Percentiles rank a stretch among this genome's conserved stretches.
Conservation (phyloP, 306 rosid species). For the Begonia fuchsioides region DNA sequence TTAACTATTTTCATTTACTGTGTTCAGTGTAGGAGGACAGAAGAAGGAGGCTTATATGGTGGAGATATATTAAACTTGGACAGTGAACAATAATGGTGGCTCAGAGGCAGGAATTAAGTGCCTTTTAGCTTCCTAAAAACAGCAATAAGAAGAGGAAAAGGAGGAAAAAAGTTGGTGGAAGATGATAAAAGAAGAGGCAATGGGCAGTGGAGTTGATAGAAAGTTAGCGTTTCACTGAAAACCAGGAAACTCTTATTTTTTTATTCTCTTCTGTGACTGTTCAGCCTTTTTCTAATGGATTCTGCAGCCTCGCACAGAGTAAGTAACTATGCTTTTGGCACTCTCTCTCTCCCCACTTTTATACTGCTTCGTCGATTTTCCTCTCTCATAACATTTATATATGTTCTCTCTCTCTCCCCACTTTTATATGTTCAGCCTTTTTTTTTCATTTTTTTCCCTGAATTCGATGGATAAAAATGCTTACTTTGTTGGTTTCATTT, state of each 20-base stretch:
- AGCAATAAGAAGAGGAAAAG: conserved; percentile 17
- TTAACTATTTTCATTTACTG: neutral
- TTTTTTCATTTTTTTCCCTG: too few species aligned
- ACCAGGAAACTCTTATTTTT: neutral
- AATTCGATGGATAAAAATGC: too few species aligned
- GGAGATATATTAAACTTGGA: conserved; percentile 17
- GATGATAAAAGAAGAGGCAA: conserved; percentile 49
- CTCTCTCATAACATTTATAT: too few species aligned
- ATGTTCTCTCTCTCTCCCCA: too few species aligned
- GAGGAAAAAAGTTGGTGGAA: conserved; percentile 19
- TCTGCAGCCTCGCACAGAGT: conserved; percentile 34
- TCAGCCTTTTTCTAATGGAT: conserved; percentile 15
- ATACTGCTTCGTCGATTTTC: neutral
- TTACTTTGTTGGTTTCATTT: too few species aligned
- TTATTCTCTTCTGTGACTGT: conserved; percentile 16
- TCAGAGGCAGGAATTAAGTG: conserved; percentile 49
- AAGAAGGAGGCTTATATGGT: conserved; percentile 15
- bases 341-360: conserved; percentile 6
- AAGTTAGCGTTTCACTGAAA: conserved; percentile 49
- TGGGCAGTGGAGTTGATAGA: conserved; percentile 10
- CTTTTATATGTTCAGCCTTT: too few species aligned
- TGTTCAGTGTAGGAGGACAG: neutral
- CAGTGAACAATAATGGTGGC: conserved; percentile 32
- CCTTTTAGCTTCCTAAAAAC: conserved; percentile 22
- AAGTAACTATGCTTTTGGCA: conserved; percentile 24